Base-by-base conservation (phyloP, 2,329 filamentous ascomycete genomes). In the Thelonectria rubi region DNA sequence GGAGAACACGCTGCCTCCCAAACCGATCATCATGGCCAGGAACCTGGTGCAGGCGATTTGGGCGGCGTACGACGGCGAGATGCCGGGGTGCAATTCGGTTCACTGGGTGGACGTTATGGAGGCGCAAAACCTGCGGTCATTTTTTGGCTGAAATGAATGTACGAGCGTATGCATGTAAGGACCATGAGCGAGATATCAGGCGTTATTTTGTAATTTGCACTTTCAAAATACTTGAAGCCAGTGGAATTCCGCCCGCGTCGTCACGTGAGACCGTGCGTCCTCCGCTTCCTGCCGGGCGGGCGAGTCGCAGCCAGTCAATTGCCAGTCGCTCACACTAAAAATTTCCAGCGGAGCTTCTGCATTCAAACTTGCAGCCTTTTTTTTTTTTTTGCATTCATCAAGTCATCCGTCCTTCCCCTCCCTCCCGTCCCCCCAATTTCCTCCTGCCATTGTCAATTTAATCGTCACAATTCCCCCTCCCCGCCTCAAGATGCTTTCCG, bases 401-500 rank as follows among this genome's bases (percentile, higher is more conserved):
- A 65, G 61, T 61, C 45, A 34, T 21, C 51, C 49, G 40, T 24
- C 43, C 49, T 48, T 62, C n/a, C 18, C n/a, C 10, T 21, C 15
- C 26, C 11, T 56, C 24, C 15, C n/a, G n/a, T n/a, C n/a, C n/a
- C n/a, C n/a, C n/a, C 56, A 64, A 55, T 48, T 49, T 39, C 47
- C 54, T 54, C 54, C 55, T 54, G 14, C 14, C 40, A 15, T 20
- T 14, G 21, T 49, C 49, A 37, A 48, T 43, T 47, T 15, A 7
- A 40, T 17, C 21, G 11, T 39, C 26, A 30, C 26, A 30, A 50
- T 18, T 21, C 53, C 24, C 15, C 24, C 24, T 9, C 55, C 50
- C 26, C 60, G 9, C 59, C 56, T 39, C 77, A 85, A 72, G 67
- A 93, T 93, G 91, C 81, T 93, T 74, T 89, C 90, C 68, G 80